Conservation (phyloP, 768 basidiomycete species). For the Calocera viscosa region DNA sequence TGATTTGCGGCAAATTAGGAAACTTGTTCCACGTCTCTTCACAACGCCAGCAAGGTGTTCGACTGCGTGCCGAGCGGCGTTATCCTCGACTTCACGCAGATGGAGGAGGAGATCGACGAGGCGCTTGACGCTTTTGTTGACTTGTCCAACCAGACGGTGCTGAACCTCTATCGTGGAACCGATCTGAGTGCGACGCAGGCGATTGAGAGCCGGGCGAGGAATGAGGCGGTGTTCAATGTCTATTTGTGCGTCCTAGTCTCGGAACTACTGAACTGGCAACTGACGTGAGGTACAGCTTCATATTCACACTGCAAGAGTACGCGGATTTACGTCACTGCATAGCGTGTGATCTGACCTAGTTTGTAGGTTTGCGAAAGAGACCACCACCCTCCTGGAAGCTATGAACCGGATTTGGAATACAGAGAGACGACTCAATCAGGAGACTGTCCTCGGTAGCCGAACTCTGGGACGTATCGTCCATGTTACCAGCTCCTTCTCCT, state of each 20-base stretch:
- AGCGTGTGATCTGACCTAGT: neutral
- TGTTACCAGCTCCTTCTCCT: neutral
- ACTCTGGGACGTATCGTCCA: conserved; percentile 11
- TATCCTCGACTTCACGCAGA: conserved; percentile 15
- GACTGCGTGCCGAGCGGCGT: neutral
- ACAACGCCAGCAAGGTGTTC: neutral
- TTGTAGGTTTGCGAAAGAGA: conserved; percentile 54
- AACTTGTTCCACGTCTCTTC: neutral
- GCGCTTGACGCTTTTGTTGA: conserved; percentile 31
- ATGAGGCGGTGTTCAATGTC: conserved; percentile 75
- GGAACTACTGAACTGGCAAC: neutral
- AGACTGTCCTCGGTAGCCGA: neutral
- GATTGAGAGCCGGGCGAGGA: conserved; percentile 30
- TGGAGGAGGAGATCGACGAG: conserved; percentile 17
- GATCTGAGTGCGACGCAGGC: conserved; percentile 1
- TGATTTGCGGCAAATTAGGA: neutral
- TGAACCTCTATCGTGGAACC: neutral
- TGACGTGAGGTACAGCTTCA: conserved; percentile 46
- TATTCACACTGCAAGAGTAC: conserved; percentile 83
- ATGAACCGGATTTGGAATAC: conserved; percentile 66
- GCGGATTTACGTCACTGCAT: neutral
- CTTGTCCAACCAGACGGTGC: conserved; percentile 13
- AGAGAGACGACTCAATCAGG: conserved; percentile 33
- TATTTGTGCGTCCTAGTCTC: conserved; percentile 60
- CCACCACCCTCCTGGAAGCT: conserved; percentile 68